phyloP scores from a whole-genome alignment of 305 asterid genomes.

The Fraxinus sp. region DNA sequence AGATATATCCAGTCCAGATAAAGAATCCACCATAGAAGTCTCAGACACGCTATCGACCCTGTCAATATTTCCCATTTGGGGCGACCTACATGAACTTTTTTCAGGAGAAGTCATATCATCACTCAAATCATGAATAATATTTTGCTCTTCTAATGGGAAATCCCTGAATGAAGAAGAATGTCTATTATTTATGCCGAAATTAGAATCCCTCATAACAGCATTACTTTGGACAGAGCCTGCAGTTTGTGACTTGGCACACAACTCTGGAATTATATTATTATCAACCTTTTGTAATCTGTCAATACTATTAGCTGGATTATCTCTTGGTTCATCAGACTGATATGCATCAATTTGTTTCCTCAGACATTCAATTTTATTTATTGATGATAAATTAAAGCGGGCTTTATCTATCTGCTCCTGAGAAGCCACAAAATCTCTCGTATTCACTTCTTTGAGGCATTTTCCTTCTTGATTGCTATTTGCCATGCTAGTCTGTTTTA shows the following conservation, averaged over 20 bases:
- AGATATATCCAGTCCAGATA: slow-evolving; percentile 50
- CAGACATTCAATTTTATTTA: slow-evolving; percentile 7
- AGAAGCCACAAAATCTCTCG: slow-evolving; percentile 22
- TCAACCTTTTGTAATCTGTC: slow-evolving; percentile 16
- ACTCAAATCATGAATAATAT: slow-evolving; percentile 28
- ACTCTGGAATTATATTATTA: slow-evolving; percentile 9
- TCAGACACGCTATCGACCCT: slow-evolving; percentile 60
- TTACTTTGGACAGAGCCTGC: slow-evolving; percentile 12
- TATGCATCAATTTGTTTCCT: slow-evolving; percentile 23
- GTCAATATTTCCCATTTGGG: slow-evolving; percentile 43
- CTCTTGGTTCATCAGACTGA: slow-evolving; percentile 27
- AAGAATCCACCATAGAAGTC: slow-evolving; percentile 64
- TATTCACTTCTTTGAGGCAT: slow-evolving; percentile 20
- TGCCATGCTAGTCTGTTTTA: slow-evolving; percentile 14
- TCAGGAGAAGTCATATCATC: slow-evolving; percentile 41
- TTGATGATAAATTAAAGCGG: slow-evolving; percentile 23
- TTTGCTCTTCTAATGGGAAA: slow-evolving; percentile 35
- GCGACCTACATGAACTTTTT: slow-evolving; percentile 39
- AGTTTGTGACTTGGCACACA: slow-evolving; percentile 23
- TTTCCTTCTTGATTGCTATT: slow-evolving; percentile 22
- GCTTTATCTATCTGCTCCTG: slow-evolving; percentile 7
- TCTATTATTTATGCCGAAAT: slow-evolving; percentile 22
- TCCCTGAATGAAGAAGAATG: slow-evolving; percentile 33
- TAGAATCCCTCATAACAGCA: slow-evolving; percentile 23
- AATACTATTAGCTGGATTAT: not conserved